Percentiles rank a stretch among this genome's conserved stretches.
These are phyloP conservation scores for Venturia aucupariae DNA, from an alignment of 2,329 filamentous ascomycete species.

Conservation along the genomic window DNA sequence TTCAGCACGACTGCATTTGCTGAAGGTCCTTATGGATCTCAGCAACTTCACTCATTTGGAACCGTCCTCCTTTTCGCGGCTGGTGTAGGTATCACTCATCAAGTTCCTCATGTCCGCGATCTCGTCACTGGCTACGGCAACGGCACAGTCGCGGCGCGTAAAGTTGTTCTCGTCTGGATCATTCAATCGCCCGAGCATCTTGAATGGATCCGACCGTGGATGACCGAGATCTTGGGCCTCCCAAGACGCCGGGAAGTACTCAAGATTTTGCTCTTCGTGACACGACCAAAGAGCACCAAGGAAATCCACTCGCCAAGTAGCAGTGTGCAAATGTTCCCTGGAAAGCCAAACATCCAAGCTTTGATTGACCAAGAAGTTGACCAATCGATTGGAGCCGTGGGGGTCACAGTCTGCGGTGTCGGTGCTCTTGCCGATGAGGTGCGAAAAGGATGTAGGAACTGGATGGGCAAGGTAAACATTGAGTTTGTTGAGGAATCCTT, in stretches of 20 bases:
- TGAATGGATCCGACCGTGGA: conserved; percentile 90
- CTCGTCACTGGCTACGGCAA: conserved; percentile 47
- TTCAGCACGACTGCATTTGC: conserved; percentile 63
- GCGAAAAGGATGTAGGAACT: conserved; percentile 53
- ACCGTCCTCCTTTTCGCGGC: conserved; percentile 86
- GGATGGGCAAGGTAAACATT: conserved; percentile 56
- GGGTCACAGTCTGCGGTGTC: conserved; percentile 70
- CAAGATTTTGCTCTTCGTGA: conserved; percentile 82
- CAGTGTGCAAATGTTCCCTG: conserved; percentile 86
- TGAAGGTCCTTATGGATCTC: conserved; percentile 70
- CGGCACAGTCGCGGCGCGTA: conserved; percentile 69
- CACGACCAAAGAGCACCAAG: conserved; percentile 71
- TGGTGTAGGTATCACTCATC: conserved; percentile 90
- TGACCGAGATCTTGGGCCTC: conserved; percentile 75
- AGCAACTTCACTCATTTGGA: conserved; percentile 59
- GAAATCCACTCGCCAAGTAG: conserved; percentile 68
- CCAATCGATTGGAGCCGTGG: conserved; percentile 79
- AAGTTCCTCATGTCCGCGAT: conserved; percentile 78
- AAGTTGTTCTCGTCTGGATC: conserved; percentile 82
- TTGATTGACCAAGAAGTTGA: conserved; percentile 75
- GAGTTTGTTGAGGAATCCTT: conserved; percentile 78
- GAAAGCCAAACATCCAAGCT: conserved; percentile 71
- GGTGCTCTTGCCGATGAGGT: conserved; percentile 69
- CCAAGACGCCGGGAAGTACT: conserved; percentile 74
- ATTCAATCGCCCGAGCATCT: conserved; percentile 82